Evolutionary conservation across 2,329 filamentous ascomycete genomes (phyloP).

Genomic region (Exophiala phaeomuriformis): DNA sequence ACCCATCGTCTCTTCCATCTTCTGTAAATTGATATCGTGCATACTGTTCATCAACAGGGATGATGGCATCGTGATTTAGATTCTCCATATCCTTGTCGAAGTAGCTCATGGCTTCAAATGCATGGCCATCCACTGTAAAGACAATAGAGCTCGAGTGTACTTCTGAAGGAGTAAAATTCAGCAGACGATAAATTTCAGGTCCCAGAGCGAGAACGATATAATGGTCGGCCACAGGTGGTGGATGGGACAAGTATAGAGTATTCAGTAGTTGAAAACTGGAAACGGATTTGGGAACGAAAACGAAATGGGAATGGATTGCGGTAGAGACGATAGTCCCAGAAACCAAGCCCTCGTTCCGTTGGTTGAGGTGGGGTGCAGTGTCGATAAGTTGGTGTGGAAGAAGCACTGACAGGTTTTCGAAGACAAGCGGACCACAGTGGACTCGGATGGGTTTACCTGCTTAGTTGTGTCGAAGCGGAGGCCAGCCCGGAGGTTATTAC

Average conservation of each 20-base stretch:
- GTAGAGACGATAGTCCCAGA: not conserved
- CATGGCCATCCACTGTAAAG: not conserved
- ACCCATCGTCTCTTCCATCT: slow-evolving; percentile 11
- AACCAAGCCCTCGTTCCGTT: not conserved
- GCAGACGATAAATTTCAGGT: too few relatives aligned
- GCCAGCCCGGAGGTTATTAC: not conserved
- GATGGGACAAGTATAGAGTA: not conserved
- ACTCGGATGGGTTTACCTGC: not conserved
- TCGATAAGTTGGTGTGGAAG: not conserved
- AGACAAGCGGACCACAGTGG: not conserved
- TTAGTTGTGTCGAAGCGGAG: not conserved
- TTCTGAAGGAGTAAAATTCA: too few relatives aligned
- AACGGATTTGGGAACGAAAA: not conserved
- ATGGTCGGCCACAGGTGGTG: not conserved
- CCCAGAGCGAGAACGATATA: not conserved
- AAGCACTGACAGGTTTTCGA: not conserved
- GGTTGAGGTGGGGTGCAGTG: not conserved
- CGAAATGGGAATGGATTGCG: not conserved
- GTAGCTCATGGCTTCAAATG: not conserved
- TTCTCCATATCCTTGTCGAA: slow-evolving; percentile 21
- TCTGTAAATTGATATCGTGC: slow-evolving; percentile 8
- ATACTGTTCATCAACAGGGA: slow-evolving; percentile 21
- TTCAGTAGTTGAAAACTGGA: not conserved
- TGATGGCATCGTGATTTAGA: slow-evolving; percentile 13
- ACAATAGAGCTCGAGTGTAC: not conserved